A percentile compares a stretch with the other conserved stretches of the same genome.
phyloP scores from a whole-genome alignment of 2,329 filamentous ascomycete species.

The Nothophoma quercina region DNA sequence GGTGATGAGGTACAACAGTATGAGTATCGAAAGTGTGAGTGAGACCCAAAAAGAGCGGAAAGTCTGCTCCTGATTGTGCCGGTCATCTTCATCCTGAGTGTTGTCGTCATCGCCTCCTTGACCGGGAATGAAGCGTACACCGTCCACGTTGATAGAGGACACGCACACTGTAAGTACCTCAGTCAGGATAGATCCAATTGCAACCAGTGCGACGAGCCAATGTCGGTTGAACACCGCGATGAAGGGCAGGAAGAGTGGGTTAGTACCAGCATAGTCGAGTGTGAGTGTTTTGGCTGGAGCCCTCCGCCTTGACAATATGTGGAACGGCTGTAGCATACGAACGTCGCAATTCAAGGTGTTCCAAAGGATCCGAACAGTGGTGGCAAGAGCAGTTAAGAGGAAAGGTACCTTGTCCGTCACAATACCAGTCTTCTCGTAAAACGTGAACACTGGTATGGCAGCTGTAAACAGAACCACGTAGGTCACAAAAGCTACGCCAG shows the following conservation, averaged over 20 bases:
- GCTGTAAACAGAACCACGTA: constrained; percentile 64
- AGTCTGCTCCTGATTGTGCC: constrained; percentile 52
- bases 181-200: constrained; percentile 73
- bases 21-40: constrained; percentile 66
- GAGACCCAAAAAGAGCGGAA: constrained; percentile 71
- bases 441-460: constrained; percentile 69
- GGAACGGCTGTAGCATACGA: constrained; percentile 78
- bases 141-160: constrained; percentile 71
- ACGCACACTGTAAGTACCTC: constrained; percentile 77
- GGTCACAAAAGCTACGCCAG: constrained; percentile 67
- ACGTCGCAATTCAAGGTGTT: constrained; percentile 72
- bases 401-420: constrained; percentile 70
- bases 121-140: constrained; percentile 62
- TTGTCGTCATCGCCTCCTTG: constrained; percentile 28
- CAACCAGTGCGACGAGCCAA: constrained; percentile 71
- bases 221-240: constrained; percentile 70
- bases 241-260: constrained; percentile 71
- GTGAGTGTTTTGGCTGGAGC: constrained; percentile 71
- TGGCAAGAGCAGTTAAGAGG: constrained; percentile 70
- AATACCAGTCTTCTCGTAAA: constrained; percentile 60
- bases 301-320: constrained; percentile 70
- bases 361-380: constrained; percentile 73
- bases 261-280: constrained; percentile 76
- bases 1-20: constrained; percentile 70
- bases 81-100: constrained; percentile 19